Conservation (phyloP, 495 filamentous ascomycete species). For the Penicillium desertorum region DNA sequence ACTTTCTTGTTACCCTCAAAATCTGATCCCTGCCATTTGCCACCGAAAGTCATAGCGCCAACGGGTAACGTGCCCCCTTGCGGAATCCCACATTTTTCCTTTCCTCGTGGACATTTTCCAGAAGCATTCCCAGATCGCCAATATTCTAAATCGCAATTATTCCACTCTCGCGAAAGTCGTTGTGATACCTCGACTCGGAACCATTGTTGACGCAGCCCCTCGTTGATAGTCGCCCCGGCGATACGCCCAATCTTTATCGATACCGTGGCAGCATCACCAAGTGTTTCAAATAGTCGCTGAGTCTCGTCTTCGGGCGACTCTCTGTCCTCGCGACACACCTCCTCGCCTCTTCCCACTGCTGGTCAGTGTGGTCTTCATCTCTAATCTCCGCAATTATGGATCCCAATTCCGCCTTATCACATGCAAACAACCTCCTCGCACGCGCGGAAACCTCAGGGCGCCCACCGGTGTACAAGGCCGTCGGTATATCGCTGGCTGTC, state of each 20-base stretch:
- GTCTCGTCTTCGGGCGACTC: conserved; percentile 32
- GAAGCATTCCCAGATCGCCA: conserved; percentile 26
- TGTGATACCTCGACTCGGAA: not conserved
- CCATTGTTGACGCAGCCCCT: not conserved
- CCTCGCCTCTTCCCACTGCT: conserved; percentile 24
- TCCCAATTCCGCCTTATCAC: conserved; percentile 30
- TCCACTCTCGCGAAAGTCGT: not conserved
- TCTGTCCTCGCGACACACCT: conserved; percentile 14
- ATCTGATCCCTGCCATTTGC: not conserved
- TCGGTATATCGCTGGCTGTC: conserved; percentile 85
- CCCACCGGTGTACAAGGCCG: conserved; percentile 73
- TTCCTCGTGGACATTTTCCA: conserved; percentile 19
- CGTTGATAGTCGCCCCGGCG: conserved; percentile 13
- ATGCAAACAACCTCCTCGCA: conserved; percentile 49
- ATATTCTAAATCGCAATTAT: not conserved
- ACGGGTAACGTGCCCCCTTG: conserved; percentile 4
- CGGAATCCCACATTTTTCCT: conserved; percentile 4
- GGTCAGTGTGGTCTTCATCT: conserved; percentile 25
- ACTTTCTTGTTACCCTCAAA: not conserved
- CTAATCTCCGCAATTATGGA: conserved; percentile 43
- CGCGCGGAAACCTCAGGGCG: conserved; percentile 46
- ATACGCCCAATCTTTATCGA: conserved; percentile 17
- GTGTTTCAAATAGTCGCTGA: conserved; percentile 32
- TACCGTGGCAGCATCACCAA: conserved; percentile 8
- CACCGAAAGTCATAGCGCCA: conserved; percentile 4